Base-by-base conservation (phyloP, 106 monocot genomes). In the Vanilla planifolia region DNA sequence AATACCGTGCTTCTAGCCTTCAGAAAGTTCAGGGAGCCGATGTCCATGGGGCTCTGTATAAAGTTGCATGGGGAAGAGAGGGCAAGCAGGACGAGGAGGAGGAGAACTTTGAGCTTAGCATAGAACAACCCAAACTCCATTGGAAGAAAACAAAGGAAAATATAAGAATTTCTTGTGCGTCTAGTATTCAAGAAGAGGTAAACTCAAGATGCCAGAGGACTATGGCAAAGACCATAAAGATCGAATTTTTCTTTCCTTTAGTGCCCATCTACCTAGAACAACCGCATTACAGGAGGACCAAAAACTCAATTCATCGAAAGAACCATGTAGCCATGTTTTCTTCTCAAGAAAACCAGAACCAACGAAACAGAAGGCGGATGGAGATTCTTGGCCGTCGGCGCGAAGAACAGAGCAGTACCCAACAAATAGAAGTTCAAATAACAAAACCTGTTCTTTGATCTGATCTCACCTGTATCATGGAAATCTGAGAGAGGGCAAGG, bases 31-130 rank as follows among this genome's bases (percentile, higher is more conserved):
- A 73, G 32, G n/a, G 82, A 63, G 2, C 73, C 70, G 29, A 73
- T 73, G 59, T 82, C 77, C 48, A 73, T 66, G 14, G 82, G 77
- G 48, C 70, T 82, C 69, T 77, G 82, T 48, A 73, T 77, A 77
- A 82, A 82, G 70, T 70, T 73, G 66, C 55, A 82, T 39, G 69
- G 77, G 43, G 69, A 77, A 51, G 55, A 62, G 48, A 82, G 61
- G 32, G 62, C 65, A 2, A 80, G 35, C 39, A 72, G 47, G 59
- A 76, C 15, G 20, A 57, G 33, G 5, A 35, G 21, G 5, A 35
- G 21, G 10, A 10, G 16, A 45, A 4, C 21, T 34, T 57, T 57
- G 15, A 57, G 35, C 35, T n/a, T 57, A 27, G 34, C 27, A 20
- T 6, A 34, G 35, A 34, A 20, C 27, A 19, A 19, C 1, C 5